Percentiles rank a stretch among this genome's conserved stretches.
Conservation (phyloP, 2,329 filamentous ascomycete species). For the Sclerotinia minor region DNA sequence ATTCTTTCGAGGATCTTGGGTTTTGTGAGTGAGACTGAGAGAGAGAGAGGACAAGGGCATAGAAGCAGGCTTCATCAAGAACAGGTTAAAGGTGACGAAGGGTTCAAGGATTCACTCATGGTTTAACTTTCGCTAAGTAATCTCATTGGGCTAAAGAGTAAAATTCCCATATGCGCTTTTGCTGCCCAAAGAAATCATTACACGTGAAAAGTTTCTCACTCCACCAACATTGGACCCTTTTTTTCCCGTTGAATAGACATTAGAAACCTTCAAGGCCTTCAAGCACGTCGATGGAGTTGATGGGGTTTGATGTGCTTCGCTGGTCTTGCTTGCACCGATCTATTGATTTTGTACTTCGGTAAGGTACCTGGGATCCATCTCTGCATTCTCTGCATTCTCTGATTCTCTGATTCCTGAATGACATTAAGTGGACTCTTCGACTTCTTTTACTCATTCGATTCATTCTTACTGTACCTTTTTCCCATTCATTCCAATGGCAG, state of each 20-base stretch:
- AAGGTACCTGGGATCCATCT: too few relatives aligned
- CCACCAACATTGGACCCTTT: too few relatives aligned
- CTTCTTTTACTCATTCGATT: too few relatives aligned
- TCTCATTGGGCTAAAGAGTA: slow-evolving; percentile 1
- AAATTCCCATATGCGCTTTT: background rate
- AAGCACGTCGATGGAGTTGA: background rate
- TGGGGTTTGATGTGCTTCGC: background rate
- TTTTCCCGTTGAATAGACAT: too few relatives aligned
- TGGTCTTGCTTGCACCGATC: background rate
- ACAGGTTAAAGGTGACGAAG: slow-evolving; percentile 13
- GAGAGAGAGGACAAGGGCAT: background rate
- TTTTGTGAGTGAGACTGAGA: background rate
- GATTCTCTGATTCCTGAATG: too few relatives aligned
- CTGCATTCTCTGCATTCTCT: too few relatives aligned
- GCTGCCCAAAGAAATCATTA: background rate
- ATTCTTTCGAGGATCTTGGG: background rate
- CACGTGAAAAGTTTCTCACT: slow-evolving; percentile 5
- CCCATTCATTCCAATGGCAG: background rate
- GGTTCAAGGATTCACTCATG: slow-evolving; percentile 9
- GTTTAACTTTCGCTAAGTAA: background rate
- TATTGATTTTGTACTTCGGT: background rate
- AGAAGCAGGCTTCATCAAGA: slow-evolving; percentile 4
- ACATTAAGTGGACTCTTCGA: too few relatives aligned
- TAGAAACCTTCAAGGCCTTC: too few relatives aligned
- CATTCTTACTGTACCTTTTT: background rate